Conservation (phyloP, 768 basidiomycete species). For the Panus rudis region DNA sequence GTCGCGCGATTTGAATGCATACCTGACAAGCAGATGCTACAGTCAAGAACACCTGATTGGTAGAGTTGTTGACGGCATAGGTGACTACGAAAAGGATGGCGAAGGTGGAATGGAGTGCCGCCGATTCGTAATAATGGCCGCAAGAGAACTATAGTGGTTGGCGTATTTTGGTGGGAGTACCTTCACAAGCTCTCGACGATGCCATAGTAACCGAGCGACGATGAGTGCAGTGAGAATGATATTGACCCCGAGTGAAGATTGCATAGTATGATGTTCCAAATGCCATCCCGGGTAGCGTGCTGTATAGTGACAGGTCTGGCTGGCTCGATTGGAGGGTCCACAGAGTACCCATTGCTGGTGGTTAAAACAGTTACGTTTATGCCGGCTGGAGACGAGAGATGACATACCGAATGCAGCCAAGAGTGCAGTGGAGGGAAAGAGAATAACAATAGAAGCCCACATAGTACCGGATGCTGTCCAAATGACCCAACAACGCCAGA, state of each 20-base stretch:
- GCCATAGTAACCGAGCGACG: conserved; percentile 14
- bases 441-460: conserved; percentile 26
- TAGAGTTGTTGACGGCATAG: conserved; percentile 10
- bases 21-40: conserved; percentile 2
- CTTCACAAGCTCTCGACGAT: conserved; percentile 9
- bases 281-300: conserved; percentile 20
- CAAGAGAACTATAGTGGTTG: conserved; percentile 15
- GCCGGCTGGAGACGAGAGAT: neutral
- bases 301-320: conserved; percentile 34
- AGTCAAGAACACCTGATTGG: neutral
- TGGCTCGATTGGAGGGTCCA: conserved; percentile 38
- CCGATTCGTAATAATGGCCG: conserved; percentile 21
- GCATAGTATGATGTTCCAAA: conserved; percentile 18
- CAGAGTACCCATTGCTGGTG: conserved; percentile 32
- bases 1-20: neutral
- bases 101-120: conserved; percentile 20
- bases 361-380: neutral
- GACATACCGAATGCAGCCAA: conserved; percentile 36
- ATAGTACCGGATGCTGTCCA: conserved; percentile 31
- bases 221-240: conserved; percentile 21
- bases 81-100: conserved; percentile 20
- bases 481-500: conserved; percentile 28
- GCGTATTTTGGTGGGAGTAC: conserved; percentile 11
- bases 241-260: conserved; percentile 19
- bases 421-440: conserved; percentile 31